These are phyloP conservation scores for Suhomyces sp. DNA, from an alignment of 805 yeast genomes.

Conservation along the genomic window DNA sequence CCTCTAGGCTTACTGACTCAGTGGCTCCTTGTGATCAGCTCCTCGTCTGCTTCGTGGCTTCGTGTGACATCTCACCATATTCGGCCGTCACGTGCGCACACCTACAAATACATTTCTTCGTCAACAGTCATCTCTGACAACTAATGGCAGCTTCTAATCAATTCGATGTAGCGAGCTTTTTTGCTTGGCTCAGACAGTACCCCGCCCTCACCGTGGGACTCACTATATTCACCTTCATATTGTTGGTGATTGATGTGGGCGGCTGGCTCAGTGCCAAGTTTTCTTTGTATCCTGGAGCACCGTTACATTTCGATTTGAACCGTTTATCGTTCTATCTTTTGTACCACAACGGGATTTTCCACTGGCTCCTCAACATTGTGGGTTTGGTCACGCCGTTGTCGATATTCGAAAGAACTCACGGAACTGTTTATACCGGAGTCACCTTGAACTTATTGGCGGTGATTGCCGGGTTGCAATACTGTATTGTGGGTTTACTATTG, in stretches of 20 bases:
- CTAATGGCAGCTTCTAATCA: not conserved
- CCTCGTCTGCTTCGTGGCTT: not conserved
- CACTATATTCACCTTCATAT: conserved; percentile 47
- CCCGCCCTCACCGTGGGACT: conserved; percentile 68
- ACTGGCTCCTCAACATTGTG: conserved; percentile 56
- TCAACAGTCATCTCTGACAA: not conserved
- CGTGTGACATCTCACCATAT: not conserved
- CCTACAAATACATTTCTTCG: not conserved
- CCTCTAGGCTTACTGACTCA: not conserved
- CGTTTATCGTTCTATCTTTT: conserved; percentile 70
- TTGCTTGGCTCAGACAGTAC: conserved; percentile 12
- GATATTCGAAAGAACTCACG: conserved; percentile 67
- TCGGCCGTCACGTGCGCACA: not conserved
- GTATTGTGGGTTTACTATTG: conserved; percentile 47
- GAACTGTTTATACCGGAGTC: conserved; percentile 83
- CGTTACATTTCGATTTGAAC: conserved; percentile 44
- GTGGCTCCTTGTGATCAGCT: not conserved
- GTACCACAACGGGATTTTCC: conserved; percentile 60
- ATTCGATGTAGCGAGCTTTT: conserved; percentile 2
- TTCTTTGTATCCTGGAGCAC: conserved; percentile 54
- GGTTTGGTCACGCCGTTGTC: conserved; percentile 59
- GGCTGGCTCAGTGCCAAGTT: conserved; percentile 32
- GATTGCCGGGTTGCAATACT: conserved; percentile 61
- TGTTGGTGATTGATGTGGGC: conserved; percentile 38
- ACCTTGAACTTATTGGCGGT: conserved; percentile 71